Percentiles rank a stretch among this genome's conserved stretches.
phyloP scores from a whole-genome alignment of 2,329 filamentous ascomycete species.

The Fusarium sp. region DNA sequence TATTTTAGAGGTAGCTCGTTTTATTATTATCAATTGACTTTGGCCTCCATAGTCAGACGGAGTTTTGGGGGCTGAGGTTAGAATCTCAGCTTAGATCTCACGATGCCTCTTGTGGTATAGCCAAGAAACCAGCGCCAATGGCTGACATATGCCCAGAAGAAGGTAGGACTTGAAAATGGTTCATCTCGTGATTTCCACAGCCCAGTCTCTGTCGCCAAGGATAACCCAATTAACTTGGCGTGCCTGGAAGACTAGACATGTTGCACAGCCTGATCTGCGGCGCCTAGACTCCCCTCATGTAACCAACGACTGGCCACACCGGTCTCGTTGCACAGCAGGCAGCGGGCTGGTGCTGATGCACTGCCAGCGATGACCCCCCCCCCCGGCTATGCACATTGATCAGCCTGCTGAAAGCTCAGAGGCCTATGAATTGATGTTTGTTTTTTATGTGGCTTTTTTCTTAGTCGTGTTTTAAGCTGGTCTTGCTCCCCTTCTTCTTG shows the following conservation, averaged over 20 bases:
- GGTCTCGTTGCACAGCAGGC: background rate
- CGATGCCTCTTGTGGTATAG: background rate
- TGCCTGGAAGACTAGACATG: background rate
- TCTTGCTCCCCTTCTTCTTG: background rate
- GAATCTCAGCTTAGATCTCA: background rate
- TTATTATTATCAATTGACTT: background rate
- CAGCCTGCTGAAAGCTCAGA: background rate
- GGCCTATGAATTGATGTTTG: background rate
- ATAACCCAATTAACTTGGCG: background rate
- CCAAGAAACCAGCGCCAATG: background rate
- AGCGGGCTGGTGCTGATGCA: background rate
- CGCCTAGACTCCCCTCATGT: background rate
- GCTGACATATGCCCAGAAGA: background rate
- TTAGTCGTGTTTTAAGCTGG: background rate
- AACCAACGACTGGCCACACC: background rate
- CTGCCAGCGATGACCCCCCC: background rate
- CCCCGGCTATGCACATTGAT: background rate
- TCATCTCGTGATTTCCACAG: background rate
- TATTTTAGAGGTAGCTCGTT: background rate
- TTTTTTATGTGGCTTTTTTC: background rate
- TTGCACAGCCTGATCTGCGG: background rate
- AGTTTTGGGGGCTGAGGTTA: background rate
- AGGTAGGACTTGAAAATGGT: background rate
- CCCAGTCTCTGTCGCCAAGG: background rate
- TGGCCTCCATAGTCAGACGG: background rate